Conservation (phyloP, 2,329 filamentous ascomycete species). For the Fusarium sp. region DNA sequence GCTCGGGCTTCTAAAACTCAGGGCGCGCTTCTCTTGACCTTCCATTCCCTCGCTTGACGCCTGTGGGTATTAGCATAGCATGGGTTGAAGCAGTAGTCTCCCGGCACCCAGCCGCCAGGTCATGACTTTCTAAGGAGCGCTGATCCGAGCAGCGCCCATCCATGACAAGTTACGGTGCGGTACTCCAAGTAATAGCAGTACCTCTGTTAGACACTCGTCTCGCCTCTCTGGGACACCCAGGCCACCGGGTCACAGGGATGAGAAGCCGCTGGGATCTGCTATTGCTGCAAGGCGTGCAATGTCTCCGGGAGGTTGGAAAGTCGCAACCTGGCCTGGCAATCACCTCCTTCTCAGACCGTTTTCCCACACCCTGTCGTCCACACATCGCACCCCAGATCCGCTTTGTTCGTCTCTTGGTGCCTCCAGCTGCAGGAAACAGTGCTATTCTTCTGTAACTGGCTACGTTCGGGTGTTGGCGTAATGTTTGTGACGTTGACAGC, state of each 20-base stretch:
- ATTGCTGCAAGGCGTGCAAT: constrained; percentile 33
- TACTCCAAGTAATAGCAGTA: constrained; percentile 1
- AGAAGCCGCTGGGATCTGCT: constrained; percentile 35
- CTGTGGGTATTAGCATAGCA: constrained; percentile 23
- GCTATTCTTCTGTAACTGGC: constrained; percentile 21
- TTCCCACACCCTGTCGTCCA: constrained; percentile 22
- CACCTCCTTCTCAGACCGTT: constrained; percentile 12
- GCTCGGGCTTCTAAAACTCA: constrained; percentile 31
- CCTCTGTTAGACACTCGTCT: constrained; percentile 20
- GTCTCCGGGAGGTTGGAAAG: constrained; percentile 38
- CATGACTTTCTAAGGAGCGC: constrained; percentile 19
- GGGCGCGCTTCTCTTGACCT: constrained; percentile 35
- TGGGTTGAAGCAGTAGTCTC: constrained; percentile 19
- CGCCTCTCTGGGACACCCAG: constrained; percentile 33
- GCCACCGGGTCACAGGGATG: constrained; percentile 38
- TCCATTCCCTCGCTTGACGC: constrained; percentile 28
- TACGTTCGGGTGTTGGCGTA: constrained; percentile 19
- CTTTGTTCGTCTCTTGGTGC: constrained; percentile 23
- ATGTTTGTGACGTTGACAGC: constrained; percentile 31
- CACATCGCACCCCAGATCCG: constrained; percentile 15
- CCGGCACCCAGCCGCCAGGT: constrained; percentile 18
- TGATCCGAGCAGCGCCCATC: constrained; percentile 27
- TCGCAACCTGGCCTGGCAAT: constrained; percentile 10
- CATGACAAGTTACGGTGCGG: background rate
- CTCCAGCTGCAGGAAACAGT: constrained; percentile 25